Conservation (phyloP, 768 basidiomycete genomes). For the Boletales sp. region DNA sequence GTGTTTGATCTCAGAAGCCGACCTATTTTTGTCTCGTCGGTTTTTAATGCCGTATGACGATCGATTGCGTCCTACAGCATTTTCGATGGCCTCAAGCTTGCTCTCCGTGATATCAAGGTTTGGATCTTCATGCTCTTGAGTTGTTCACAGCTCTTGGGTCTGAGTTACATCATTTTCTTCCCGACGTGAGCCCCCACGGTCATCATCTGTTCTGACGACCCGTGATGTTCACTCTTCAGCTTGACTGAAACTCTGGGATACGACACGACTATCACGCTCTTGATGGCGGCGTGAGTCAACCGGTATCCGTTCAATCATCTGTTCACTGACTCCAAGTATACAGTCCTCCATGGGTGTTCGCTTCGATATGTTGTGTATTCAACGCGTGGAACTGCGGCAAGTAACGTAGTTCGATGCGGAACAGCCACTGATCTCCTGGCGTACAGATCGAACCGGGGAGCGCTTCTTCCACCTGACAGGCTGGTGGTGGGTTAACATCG, state of each 20-base stretch:
- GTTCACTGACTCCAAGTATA: not conserved
- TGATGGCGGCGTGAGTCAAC: constrained; percentile 53
- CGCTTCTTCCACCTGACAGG: constrained; percentile 57
- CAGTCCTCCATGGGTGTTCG: constrained; percentile 62
- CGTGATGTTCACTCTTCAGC: constrained; percentile 24
- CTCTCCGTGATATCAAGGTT: constrained; percentile 55
- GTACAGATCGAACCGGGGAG: constrained; percentile 54
- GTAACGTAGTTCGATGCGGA: not conserved
- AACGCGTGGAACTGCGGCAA: constrained; percentile 55
- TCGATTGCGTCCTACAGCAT: constrained; percentile 4
- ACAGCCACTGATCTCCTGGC: not conserved
- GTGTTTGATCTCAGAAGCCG: constrained; percentile 16
- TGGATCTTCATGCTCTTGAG: constrained; percentile 53
- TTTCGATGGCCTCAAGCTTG: constrained; percentile 39
- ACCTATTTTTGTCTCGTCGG: too few relatives aligned
- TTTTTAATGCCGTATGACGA: not conserved
- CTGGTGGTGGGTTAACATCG: constrained; percentile 59
- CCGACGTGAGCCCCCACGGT: constrained; percentile 34
- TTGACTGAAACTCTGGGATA: constrained; percentile 61
- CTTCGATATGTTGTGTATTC: constrained; percentile 45
- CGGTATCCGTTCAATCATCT: too few relatives aligned
- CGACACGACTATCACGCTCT: constrained; percentile 54
- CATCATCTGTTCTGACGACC: too few relatives aligned
- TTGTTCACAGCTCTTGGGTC: constrained; percentile 49
- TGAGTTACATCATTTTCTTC: constrained; percentile 64